phyloP scores from a whole-genome alignment of 208 protist genomes.

The Leishmania turanica region DNA sequence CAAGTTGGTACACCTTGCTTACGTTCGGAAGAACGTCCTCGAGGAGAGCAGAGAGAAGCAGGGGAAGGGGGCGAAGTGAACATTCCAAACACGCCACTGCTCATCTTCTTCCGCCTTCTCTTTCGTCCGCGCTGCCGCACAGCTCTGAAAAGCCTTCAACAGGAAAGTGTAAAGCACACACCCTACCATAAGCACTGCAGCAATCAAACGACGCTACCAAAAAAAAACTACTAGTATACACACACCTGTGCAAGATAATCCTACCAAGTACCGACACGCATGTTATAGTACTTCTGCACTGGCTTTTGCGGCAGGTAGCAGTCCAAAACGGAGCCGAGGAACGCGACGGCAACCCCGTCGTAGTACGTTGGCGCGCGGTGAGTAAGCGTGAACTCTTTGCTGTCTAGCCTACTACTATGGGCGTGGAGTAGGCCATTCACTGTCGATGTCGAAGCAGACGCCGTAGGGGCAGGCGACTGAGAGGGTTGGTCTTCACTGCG shows the following conservation, averaged over 20 bases:
- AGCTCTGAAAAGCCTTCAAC: neutral
- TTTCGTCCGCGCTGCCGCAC: neutral
- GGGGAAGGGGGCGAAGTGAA: neutral
- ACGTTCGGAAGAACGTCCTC: neutral
- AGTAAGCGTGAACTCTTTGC: neutral
- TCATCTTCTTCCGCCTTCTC: neutral
- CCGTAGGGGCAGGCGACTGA: neutral
- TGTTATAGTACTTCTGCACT: conserved; percentile 67
- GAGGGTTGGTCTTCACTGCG: neutral
- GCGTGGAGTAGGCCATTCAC: neutral
- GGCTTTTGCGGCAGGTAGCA: conserved; percentile 81
- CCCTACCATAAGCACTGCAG: neutral
- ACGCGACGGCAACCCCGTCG: conserved; percentile 82
- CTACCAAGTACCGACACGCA: conserved; percentile 66
- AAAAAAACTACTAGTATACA: neutral
- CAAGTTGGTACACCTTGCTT: neutral
- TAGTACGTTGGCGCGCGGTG: conserved; percentile 53
- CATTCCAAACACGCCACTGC: neutral
- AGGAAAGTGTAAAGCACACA: neutral
- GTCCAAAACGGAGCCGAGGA: conserved; percentile 84
- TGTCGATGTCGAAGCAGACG: neutral
- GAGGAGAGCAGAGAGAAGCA: neutral
- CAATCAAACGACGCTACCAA: neutral
- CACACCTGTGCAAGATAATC: neutral
- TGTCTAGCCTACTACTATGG: neutral